phyloP scores from a whole-genome alignment of 352 stramenopile species.

The Globisporangium solare region DNA sequence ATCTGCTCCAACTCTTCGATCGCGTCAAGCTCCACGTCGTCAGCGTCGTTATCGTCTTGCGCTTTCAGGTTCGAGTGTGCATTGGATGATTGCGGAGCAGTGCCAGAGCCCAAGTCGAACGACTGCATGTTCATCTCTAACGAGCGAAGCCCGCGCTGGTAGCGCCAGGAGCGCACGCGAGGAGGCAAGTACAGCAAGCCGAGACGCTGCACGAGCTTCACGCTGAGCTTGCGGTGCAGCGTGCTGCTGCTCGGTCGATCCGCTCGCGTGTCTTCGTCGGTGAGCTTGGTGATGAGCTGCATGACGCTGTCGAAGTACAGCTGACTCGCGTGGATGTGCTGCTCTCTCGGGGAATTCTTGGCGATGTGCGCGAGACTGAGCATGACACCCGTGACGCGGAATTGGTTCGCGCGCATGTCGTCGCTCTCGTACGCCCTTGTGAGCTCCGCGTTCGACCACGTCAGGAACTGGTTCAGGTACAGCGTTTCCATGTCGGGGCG shows the following conservation, averaged over 20 bases:
- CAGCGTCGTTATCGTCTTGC: constrained; percentile 20
- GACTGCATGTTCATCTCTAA: constrained; percentile 90
- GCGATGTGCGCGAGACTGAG: constrained; percentile 71
- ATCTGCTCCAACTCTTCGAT: constrained; percentile 98
- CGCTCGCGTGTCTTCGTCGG: constrained; percentile 38
- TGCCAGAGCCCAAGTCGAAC: constrained; percentile 19
- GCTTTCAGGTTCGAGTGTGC: neutral
- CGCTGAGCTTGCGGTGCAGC: constrained; percentile 91
- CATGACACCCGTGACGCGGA: constrained; percentile 83
- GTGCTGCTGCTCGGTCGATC: constrained; percentile 59
- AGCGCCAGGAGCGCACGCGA: constrained; percentile 93
- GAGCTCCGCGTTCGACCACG: constrained; percentile 81
- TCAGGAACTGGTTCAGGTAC: constrained; percentile 89
- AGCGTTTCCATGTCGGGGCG: constrained; percentile 93
- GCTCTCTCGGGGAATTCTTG: constrained; percentile 68
- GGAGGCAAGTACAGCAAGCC: constrained; percentile 94
- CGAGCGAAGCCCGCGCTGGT: constrained; percentile 90
- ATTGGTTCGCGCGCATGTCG: constrained; percentile 48
- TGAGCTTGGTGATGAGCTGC: constrained; percentile 55
- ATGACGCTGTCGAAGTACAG: constrained; percentile 78
- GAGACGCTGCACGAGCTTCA: constrained; percentile 96
- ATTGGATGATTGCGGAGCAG: neutral
- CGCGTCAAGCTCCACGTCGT: constrained; percentile 65
- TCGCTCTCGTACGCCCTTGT: constrained; percentile 22
- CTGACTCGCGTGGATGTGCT: constrained; percentile 61